Percentiles rank a stretch among this genome's conserved stretches.
Conservation (phyloP, 2,329 filamentous ascomycete genomes). For the Daldinia eschscholtzii region DNA sequence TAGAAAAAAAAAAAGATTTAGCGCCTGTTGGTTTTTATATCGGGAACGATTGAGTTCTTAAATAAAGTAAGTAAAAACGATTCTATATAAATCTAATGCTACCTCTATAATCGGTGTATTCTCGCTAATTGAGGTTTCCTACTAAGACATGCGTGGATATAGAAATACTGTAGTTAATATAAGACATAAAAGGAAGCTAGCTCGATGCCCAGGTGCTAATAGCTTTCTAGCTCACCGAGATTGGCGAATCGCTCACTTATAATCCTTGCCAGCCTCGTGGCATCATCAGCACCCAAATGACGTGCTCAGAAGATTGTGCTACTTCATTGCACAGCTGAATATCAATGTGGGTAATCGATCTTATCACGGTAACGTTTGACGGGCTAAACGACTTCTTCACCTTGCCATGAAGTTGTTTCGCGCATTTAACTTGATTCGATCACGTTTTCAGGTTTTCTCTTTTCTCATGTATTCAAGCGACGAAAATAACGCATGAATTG, state of each 20-base stretch:
- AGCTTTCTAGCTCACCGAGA: neutral
- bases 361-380: conserved; percentile 10
- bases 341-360: conserved; percentile 21
- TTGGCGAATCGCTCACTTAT: neutral
- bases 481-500: neutral
- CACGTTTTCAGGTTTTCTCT: neutral
- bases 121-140: no score
- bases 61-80: no score
- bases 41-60: no score
- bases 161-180: neutral
- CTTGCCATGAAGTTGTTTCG: neutral
- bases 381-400: neutral
- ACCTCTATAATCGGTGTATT: no score
- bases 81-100: no score
- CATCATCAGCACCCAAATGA: conserved; percentile 40
- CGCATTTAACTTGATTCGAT: neutral
- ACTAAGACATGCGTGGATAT: no score
- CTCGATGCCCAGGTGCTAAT: neutral
- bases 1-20: no score
- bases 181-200: neutral
- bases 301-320: conserved; percentile 36
- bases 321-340: conserved; percentile 28
- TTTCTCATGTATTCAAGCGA: neutral
- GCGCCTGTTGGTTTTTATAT: no score
- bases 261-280: conserved; percentile 26